These are phyloP conservation scores for Phyllosticta citribraziliensis DNA, from an alignment of 2,329 filamentous ascomycete species.

Conservation along the genomic window DNA sequence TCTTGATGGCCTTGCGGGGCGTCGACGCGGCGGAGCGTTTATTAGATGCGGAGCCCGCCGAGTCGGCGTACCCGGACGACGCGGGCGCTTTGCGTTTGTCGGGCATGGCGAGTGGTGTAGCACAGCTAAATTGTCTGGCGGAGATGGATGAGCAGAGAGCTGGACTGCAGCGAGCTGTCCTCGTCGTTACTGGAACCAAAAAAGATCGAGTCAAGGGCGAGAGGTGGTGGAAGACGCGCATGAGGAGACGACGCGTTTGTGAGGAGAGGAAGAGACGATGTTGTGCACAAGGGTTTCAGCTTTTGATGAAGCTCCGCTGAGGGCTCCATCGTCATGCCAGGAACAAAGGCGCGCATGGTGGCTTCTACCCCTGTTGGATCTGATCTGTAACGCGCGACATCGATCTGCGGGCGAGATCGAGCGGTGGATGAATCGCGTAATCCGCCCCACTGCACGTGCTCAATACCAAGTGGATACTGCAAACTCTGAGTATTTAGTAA, in stretches of 20 bases:
- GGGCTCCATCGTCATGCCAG: not conserved
- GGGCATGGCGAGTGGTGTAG: constrained; percentile 17
- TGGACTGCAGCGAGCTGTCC: not conserved
- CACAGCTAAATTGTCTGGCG: not conserved
- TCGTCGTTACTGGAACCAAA: not conserved
- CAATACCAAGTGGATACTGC: no score
- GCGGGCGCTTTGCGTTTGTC: constrained; percentile 24
- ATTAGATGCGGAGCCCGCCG: constrained; percentile 23
- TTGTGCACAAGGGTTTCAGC: not conserved
- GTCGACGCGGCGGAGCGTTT: constrained; percentile 27
- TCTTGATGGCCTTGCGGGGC: constrained; percentile 18
- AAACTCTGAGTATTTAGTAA: no score
- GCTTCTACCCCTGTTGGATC: not conserved
- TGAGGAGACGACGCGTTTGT: not conserved
- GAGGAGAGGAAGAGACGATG: not conserved
- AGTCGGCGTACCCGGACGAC: constrained; percentile 23
- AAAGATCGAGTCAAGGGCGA: not conserved
- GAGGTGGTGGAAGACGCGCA: not conserved
- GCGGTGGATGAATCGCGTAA: not conserved
- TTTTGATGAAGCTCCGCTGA: not conserved
- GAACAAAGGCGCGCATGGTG: constrained; percentile 2
- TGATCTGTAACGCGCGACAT: constrained; percentile 1
- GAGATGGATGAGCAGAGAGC: not conserved
- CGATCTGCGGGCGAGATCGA: constrained; percentile 8
- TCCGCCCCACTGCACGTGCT: no score